These are phyloP conservation scores for Clonostachys chloroleuca DNA, from an alignment of 2,329 filamentous ascomycete genomes.

Conservation along the genomic window DNA sequence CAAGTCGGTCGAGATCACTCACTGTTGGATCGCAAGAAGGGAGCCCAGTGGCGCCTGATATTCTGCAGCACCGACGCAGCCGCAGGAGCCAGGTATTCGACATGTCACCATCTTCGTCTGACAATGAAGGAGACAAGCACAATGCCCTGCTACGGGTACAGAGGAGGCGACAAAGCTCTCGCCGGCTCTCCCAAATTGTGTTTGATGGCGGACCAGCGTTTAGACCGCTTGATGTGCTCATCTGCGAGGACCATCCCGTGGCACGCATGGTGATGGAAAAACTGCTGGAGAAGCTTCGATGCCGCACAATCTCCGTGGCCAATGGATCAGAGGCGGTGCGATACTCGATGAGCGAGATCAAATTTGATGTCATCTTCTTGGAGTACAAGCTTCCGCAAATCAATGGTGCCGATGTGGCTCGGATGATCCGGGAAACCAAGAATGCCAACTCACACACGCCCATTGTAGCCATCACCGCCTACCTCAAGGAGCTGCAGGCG, in stretches of 20 bases:
- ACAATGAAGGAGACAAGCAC: conserved; percentile 91
- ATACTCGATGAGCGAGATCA: conserved; percentile 93
- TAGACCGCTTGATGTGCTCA: conserved; percentile 86
- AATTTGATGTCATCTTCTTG: conserved; percentile 98
- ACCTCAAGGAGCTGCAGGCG: conserved; percentile 93
- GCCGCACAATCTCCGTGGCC: conserved; percentile 85
- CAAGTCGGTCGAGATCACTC: conserved; percentile 74
- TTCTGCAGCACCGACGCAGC: conserved; percentile 77
- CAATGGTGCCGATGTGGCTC: conserved; percentile 89
- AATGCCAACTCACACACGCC: conserved; percentile 93
- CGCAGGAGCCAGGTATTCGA: conserved; percentile 92
- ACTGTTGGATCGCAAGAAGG: conserved; percentile 94
- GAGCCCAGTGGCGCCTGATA: conserved; percentile 66
- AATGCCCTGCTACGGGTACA: conserved; percentile 91
- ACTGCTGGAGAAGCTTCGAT: conserved; percentile 88
- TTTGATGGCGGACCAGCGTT: conserved; percentile 73
- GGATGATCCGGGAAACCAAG: conserved; percentile 96
- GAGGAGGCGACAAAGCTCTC: conserved; percentile 89
- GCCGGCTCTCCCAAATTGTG: conserved; percentile 87
- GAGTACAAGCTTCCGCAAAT: conserved; percentile 95
- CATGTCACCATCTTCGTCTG: conserved; percentile 93
- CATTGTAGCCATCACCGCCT: conserved; percentile 94
- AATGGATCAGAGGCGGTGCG: conserved; percentile 90
- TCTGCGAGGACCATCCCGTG: conserved; percentile 96
- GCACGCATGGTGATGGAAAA: conserved; percentile 99